Evolutionary conservation across 192 early-diverging fungal genomes (phyloP), one percentile per base, ranked within the genome.

Genomic region (Linnemannia hyalina): DNA sequence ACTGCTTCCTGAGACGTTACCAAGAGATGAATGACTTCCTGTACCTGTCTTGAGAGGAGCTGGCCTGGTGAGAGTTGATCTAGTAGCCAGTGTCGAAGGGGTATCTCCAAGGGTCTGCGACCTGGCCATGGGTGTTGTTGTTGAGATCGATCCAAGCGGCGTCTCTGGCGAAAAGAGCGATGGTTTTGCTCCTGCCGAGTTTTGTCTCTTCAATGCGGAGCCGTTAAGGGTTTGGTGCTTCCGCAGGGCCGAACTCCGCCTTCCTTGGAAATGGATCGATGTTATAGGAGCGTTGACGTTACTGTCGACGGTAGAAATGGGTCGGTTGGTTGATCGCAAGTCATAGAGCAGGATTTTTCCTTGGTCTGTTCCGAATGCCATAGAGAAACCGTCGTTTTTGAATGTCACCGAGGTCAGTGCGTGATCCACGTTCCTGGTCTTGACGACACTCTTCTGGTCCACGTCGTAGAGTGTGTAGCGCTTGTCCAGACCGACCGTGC

Each of bases 311-410:
- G 88, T 71, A 13, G 81, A 81, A 22, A 85, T 88, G 15, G 82
- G 84, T 73, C 82, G 81, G 63, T 42, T 87, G 5, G 78, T 54
- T 5, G 88, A 84, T 60, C 89, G 73, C n/a, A 90, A 49, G 38
- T 90, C 89, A 35, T 90, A 90, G 11, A 90, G 54, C 22, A 89
- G 40, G 20, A 90, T 83, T 47, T 88, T 87, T 76, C 89, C 89
- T 74, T 89, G 68, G 4, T 76, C 73, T 9, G 88, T 89, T 9
- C 89, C 89, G 36, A 83, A 86, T 35, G 85, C 89, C 78, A 90
- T 79, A 16, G 88, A 87, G n/a, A 88, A 60, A 9, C 88, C 79
- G 65, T 89, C 88, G n/a, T 81, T 82, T 52, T 87, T 89, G 40
- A 89, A 90, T 1, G 88, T 54, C 26, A 89, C 78, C 20, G 88